These are phyloP conservation scores for Alternaria consortialis DNA, from an alignment of 2,329 filamentous ascomycete genomes.

Conservation along the genomic window DNA sequence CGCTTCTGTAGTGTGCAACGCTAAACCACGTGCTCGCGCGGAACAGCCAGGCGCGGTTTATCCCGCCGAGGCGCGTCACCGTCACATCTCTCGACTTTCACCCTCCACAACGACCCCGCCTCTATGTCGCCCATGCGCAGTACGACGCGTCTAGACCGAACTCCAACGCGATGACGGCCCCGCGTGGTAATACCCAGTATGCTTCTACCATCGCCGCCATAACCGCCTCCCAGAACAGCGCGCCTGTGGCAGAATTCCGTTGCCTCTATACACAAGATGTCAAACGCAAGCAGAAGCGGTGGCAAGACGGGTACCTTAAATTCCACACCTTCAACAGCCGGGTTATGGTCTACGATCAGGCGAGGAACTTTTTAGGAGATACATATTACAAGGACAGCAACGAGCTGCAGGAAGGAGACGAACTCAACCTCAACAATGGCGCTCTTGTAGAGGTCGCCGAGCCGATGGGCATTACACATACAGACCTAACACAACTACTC, in stretches of 20 bases:
- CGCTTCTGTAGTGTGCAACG: constrained; percentile 2
- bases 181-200: constrained; percentile 31
- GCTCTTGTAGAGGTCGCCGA: constrained; percentile 84
- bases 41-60: constrained; percentile 9
- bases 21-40: constrained; percentile 23
- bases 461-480: constrained; percentile 73
- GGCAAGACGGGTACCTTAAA: constrained; percentile 89
- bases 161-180: constrained; percentile 37
- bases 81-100: constrained; percentile 6
- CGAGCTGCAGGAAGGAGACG: constrained; percentile 80
- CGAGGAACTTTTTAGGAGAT: constrained; percentile 83
- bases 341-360: constrained; percentile 87
- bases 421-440: constrained; percentile 79
- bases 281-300: constrained; percentile 85
- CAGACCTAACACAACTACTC: constrained; percentile 79
- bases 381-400: constrained; percentile 77
- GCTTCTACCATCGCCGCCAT: constrained; percentile 40
- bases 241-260: constrained; percentile 79
- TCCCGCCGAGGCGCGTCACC: constrained; percentile 19
- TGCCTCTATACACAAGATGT: constrained; percentile 90
- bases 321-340: constrained; percentile 92
- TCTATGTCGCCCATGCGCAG: constrained; percentile 7
- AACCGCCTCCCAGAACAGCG: constrained; percentile 68
- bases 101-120: constrained; percentile 11
- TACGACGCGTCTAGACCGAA: constrained; percentile 20